Conservation (phyloP, 2,329 filamentous ascomycete species). For the Aspergillus pseudotamarii region DNA sequence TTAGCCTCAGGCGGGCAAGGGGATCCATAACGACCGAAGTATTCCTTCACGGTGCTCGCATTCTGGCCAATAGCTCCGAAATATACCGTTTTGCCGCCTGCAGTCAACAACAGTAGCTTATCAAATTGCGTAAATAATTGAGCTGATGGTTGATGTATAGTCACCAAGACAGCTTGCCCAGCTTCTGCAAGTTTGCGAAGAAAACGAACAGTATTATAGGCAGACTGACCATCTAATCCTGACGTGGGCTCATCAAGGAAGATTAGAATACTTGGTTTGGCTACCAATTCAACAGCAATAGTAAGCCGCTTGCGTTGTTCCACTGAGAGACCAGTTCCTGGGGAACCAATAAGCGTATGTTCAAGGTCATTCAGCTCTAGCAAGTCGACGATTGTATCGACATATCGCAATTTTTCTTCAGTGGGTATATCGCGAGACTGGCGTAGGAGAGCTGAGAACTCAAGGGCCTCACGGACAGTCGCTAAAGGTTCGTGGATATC, state of each 20-base stretch:
- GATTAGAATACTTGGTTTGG: conserved; percentile 66
- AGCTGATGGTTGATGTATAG: conserved; percentile 70
- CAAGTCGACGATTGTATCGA: too few species aligned
- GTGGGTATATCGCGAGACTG: too few species aligned
- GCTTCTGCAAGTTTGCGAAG: conserved; percentile 65
- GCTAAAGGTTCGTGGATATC: too few species aligned
- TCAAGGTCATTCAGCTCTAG: too few species aligned
- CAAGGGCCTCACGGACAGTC: too few species aligned
- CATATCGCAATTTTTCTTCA: too few species aligned
- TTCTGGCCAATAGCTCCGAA: conserved; percentile 69
- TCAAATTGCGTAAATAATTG: conserved; percentile 71
- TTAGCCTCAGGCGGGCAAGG: too few species aligned
- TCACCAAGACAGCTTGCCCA: conserved; percentile 70
- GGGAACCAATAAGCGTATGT: too few species aligned
- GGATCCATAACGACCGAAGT: too few species aligned
- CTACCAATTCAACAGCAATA: conserved; percentile 71
- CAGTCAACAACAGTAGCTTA: conserved; percentile 67
- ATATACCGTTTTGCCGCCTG: conserved; percentile 69
- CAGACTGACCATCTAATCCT: conserved; percentile 68
- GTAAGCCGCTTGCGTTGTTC: conserved; percentile 71
- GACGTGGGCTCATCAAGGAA: conserved; percentile 73
- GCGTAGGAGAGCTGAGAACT: too few species aligned
- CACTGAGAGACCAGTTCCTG: conserved; percentile 38
- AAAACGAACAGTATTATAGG: conserved; percentile 67
- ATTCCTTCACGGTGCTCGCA: conserved; percentile 26